These are phyloP conservation scores for Clarireedia paspali DNA, from an alignment of 2,329 filamentous ascomycete species.

Conservation along the genomic window DNA sequence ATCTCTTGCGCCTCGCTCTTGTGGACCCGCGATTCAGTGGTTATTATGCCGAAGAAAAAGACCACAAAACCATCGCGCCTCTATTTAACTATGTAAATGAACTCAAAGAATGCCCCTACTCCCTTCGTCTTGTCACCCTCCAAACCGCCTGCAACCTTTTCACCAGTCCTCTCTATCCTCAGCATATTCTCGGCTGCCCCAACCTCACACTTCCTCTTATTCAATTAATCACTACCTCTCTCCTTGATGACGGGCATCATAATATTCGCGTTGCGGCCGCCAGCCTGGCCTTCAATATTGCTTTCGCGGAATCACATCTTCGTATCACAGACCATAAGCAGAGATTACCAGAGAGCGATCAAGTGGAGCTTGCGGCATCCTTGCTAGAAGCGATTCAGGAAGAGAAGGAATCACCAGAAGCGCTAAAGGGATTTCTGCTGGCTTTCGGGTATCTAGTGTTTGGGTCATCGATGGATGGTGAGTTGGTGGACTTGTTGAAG, in stretches of 20 bases:
- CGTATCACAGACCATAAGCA: slow-evolving; percentile 51
- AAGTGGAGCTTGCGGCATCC: slow-evolving; percentile 76
- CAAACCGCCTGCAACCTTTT: slow-evolving; percentile 85
- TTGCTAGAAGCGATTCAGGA: slow-evolving; percentile 64
- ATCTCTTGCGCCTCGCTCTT: slow-evolving; percentile 72
- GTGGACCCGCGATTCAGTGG: slow-evolving; percentile 72
- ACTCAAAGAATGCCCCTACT: slow-evolving; percentile 61
- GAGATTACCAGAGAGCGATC: slow-evolving; percentile 57
- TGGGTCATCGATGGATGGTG: slow-evolving; percentile 59
- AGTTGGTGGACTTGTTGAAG: slow-evolving; percentile 70
- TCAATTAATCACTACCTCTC: slow-evolving; percentile 64
- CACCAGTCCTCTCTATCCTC: slow-evolving; percentile 61
- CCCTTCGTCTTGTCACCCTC: slow-evolving; percentile 72
- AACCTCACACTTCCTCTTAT: slow-evolving; percentile 52
- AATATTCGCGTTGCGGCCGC: slow-evolving; percentile 76
- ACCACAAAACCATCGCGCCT: slow-evolving; percentile 53
- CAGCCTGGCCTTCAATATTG: slow-evolving; percentile 76
- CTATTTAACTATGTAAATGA: slow-evolving; percentile 54
- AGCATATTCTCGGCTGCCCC: slow-evolving; percentile 48
- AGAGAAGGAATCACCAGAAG: slow-evolving; percentile 58
- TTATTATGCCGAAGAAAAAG: slow-evolving; percentile 71
- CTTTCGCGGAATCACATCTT: slow-evolving; percentile 59
- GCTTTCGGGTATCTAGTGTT: slow-evolving; percentile 73
- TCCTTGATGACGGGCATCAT: slow-evolving; percentile 68
- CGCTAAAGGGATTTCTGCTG: slow-evolving; percentile 67